These are phyloP conservation scores for Coemansia reversa DNA, from an alignment of 192 early-diverging fungal species.

Conservation along the genomic window DNA sequence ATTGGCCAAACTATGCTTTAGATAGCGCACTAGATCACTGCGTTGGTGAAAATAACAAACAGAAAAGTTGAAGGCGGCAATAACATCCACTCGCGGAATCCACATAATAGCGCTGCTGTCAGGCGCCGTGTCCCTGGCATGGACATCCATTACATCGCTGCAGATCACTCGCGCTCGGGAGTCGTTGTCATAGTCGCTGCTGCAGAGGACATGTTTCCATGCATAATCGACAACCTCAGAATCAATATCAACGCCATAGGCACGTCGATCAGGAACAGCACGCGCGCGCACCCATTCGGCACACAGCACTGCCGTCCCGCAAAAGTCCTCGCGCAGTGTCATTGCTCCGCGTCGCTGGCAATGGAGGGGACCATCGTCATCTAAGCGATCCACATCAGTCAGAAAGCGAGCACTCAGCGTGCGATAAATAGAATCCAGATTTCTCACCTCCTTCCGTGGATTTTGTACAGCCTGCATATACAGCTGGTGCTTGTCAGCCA, in stretches of 20 bases:
- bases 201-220: slow-evolving; percentile 16
- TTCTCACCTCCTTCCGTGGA: slow-evolving; percentile 45
- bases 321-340: slow-evolving; percentile 55
- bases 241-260: slow-evolving; percentile 55
- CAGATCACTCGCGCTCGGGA: slow-evolving; percentile 14
- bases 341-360: slow-evolving; percentile 16
- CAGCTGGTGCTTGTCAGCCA: slow-evolving; percentile 41
- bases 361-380: not conserved
- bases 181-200: not conserved
- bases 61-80: slow-evolving; percentile 52
- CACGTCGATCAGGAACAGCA: slow-evolving; percentile 12
- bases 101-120: not conserved
- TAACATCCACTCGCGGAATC: slow-evolving; percentile 47
- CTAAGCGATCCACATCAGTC: not conserved
- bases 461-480: slow-evolving; percentile 52
- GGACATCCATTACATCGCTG: slow-evolving; percentile 20
- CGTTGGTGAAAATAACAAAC: slow-evolving; percentile 49
- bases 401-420: slow-evolving; percentile 14
- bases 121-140: not conserved
- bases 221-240: slow-evolving; percentile 43
- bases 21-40: slow-evolving; percentile 36
- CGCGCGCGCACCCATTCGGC: slow-evolving; percentile 37
- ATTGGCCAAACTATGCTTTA: slow-evolving; percentile 24
- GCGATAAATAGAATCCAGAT: slow-evolving; percentile 31
- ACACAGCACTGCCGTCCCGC: slow-evolving; percentile 55